These are phyloP conservation scores for Citrus maxima DNA, from an alignment of 345 rosid genomes.

Conservation along the genomic window DNA sequence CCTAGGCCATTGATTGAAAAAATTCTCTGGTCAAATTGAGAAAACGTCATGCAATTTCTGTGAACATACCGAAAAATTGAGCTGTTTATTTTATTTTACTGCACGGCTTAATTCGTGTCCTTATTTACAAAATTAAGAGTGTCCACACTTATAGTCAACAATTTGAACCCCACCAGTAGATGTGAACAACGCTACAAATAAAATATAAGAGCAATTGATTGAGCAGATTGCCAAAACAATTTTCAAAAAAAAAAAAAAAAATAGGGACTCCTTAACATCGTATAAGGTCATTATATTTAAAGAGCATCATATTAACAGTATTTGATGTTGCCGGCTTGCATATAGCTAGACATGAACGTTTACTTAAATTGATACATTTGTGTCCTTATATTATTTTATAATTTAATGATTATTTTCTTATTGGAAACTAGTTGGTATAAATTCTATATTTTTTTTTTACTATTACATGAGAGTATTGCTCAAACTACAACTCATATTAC, in stretches of 20 bases:
- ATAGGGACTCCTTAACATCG: too few relatives aligned
- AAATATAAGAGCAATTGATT: not conserved
- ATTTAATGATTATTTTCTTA: not conserved
- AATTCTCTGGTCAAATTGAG: not conserved
- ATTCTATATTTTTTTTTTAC: too few relatives aligned
- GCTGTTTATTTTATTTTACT: too few relatives aligned
- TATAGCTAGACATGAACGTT: not conserved
- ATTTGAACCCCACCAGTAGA: too few relatives aligned
- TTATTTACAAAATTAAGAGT: too few relatives aligned
- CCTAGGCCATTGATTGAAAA: not conserved
- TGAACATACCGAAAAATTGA: not conserved
- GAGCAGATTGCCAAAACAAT: not conserved
- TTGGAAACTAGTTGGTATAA: not conserved
- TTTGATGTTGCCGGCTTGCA: not conserved
- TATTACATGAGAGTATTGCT: too few relatives aligned
- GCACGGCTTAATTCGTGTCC: too few relatives aligned
- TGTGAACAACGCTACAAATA: not conserved
- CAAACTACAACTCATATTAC: too few relatives aligned
- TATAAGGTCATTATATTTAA: not conserved
- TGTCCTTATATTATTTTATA: not conserved
- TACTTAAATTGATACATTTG: not conserved
- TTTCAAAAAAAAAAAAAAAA: too few relatives aligned
- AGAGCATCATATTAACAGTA: not conserved
- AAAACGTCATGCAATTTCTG: not conserved
- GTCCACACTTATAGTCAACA: not conserved